Conservation (phyloP, 2,329 filamentous ascomycete species). For the Sarocladium strictum region DNA sequence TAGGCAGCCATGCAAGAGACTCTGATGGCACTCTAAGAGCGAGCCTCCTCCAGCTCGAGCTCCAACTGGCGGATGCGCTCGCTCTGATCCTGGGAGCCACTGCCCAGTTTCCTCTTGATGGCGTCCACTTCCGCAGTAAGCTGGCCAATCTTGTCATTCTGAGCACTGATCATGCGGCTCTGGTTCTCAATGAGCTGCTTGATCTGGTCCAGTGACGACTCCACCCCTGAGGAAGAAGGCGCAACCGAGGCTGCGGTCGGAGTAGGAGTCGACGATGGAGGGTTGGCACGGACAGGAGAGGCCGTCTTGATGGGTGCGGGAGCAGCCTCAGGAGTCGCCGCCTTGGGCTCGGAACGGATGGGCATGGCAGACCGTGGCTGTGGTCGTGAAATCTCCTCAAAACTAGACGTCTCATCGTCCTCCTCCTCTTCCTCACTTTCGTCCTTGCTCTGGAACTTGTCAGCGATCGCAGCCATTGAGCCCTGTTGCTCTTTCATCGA, state of each 20-base stretch:
- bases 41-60: conserved; percentile 58
- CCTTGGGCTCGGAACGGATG: conserved; percentile 33
- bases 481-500: conserved; percentile 79
- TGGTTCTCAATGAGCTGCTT: conserved; percentile 72
- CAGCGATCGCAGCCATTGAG: conserved; percentile 79
- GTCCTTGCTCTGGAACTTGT: conserved; percentile 73
- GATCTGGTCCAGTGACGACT: conserved; percentile 67
- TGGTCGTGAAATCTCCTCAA: conserved; percentile 79
- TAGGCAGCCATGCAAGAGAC: not conserved
- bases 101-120: conserved; percentile 70
- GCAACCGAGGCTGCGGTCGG: conserved; percentile 14
- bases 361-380: conserved; percentile 50
- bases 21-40: conserved; percentile 38
- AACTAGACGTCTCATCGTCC: conserved; percentile 68
- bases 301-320: conserved; percentile 11
- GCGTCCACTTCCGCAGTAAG: conserved; percentile 70
- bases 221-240: conserved; percentile 29
- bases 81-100: conserved; percentile 53
- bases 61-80: conserved; percentile 63
- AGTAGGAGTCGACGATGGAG: conserved; percentile 11
- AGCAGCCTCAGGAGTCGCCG: conserved; percentile 20
- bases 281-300: conserved; percentile 21
- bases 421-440: conserved; percentile 58
- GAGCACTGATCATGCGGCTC: conserved; percentile 68
- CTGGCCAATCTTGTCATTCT: conserved; percentile 67